These are phyloP conservation scores for Piloderma croceum DNA, from an alignment of 768 basidiomycete genomes.

Conservation along the genomic window DNA sequence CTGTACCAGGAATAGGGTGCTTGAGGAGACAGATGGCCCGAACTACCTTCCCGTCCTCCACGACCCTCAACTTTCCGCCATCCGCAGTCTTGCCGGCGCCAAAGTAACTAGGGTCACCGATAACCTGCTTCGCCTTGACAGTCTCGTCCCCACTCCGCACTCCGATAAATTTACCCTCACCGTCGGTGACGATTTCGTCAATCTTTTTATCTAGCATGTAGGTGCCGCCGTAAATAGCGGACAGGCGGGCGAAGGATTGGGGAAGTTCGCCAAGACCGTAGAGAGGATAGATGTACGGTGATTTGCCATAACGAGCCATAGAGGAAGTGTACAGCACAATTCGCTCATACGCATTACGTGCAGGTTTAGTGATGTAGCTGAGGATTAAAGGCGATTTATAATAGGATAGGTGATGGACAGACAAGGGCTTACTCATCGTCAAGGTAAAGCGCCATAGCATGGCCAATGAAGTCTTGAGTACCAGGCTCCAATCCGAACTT, in stretches of 20 bases:
- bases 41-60: constrained; percentile 92
- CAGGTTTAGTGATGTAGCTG: constrained; percentile 91
- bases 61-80: constrained; percentile 76
- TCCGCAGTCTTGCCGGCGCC: constrained; percentile 61
- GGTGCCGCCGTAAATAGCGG: constrained; percentile 97
- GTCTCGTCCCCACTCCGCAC: constrained; percentile 87
- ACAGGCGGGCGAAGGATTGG: constrained; percentile 95
- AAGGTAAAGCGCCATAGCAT: constrained; percentile 97
- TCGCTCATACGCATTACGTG: constrained; percentile 86
- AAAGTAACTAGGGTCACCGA: constrained; percentile 98
- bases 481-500: constrained; percentile 96
- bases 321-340: constrained; percentile 97
- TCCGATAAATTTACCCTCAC: constrained; percentile 85
- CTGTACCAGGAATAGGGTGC: constrained; percentile 96
- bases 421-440: constrained; percentile 80
- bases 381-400: constrained; percentile 7
- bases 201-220: constrained; percentile 99
- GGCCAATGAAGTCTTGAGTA: constrained; percentile 98
- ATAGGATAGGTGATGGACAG: not conserved
- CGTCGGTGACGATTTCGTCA: constrained; percentile 82
- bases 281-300: constrained; percentile 98
- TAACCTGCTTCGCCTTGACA: constrained; percentile 95
- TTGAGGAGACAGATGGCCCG: constrained; percentile 97
- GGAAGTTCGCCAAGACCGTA: constrained; percentile 99
- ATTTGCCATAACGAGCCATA: constrained; percentile 99